phyloP scores from a whole-genome alignment of 2,329 filamentous ascomycete species.

The Colletotrichum acutatum region DNA sequence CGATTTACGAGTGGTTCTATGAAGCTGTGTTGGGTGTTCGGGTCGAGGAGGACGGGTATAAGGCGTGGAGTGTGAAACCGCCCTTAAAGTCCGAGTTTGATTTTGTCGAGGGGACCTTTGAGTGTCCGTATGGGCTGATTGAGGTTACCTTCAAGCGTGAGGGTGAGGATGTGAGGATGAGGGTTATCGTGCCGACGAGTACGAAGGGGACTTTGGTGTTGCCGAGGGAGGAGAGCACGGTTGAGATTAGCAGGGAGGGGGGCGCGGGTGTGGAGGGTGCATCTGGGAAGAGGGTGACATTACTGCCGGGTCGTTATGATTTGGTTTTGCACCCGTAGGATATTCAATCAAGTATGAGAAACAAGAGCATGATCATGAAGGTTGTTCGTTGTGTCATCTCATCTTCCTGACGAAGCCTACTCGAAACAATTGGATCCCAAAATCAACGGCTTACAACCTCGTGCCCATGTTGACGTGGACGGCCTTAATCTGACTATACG shows the following conservation, averaged over 20 bases:
- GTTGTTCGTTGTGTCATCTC: too few relatives aligned
- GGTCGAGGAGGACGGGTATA: conserved; percentile 50
- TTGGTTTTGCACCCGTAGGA: conserved; percentile 5
- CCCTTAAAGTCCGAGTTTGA: conserved; percentile 53
- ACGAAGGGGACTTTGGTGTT: conserved; percentile 38
- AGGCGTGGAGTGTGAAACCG: conserved; percentile 51
- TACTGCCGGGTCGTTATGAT: conserved; percentile 38
- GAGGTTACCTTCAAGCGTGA: conserved; percentile 38
- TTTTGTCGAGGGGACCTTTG: conserved; percentile 48
- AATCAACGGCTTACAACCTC: background rate
- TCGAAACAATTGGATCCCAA: background rate
- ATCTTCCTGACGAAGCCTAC: background rate
- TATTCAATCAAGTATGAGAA: too few relatives aligned
- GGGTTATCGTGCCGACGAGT: conserved; percentile 37
- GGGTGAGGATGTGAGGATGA: conserved; percentile 29
- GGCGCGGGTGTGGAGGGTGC: background rate
- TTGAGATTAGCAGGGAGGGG: conserved; percentile 30
- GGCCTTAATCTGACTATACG: conserved; percentile 57
- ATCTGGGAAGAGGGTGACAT: conserved; percentile 31
- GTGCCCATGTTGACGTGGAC: conserved; percentile 54
- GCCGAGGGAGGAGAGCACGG: conserved; percentile 34
- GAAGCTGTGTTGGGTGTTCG: conserved; percentile 51
- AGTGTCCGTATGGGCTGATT: conserved; percentile 52
- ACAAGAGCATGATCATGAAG: too few relatives aligned
- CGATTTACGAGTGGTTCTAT: conserved; percentile 61